Base-by-base conservation (phyloP, 306 rosid genomes). In the Lablab purpureus region DNA sequence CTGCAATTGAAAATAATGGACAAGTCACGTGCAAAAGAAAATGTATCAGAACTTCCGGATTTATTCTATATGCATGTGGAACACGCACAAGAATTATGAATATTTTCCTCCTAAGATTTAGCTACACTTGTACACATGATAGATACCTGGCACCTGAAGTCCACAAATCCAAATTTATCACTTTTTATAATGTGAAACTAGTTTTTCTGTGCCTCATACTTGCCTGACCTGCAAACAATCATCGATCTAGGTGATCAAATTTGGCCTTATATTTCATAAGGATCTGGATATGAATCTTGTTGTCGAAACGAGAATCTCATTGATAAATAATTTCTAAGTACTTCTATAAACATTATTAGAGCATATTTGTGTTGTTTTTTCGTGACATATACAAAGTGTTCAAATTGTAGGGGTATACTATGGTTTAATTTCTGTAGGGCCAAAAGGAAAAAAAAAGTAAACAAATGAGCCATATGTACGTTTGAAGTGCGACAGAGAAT, bases 331-430 rank as follows among this genome's bases (percentile, higher is more conserved):
- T 7, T 37, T 2, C 0, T 8, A 37, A 37, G 43, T 37, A 37
- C 43, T 37, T 37, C 11, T 37, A 37, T 37, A 37, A 37, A 37
- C 11, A 37, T 37, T 7, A 37, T 7, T 8, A 8, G 43, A 37
- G 11, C 43, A 37, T 0, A 37, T 37, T 37, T 37, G 43, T 37
- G 3, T 37, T 7, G 2, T 37, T 37, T 37, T 37, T 37, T 7
- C 11, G 43, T 37, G 64, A 41, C 71, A 82, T 71, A 41, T 64
- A 62, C 75, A 82, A 28, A 0, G 21, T 36, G 70, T 25, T 76
- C 74, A 70, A 41, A 23, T 37, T n/a, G 27, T 18, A 60, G 50
- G 67, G 17, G 12, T 15, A 60, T 60, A 30, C 40, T 28, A 30
- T 52, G 40, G 19, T 60, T 75, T 40, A 27, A 40, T 50, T 67